phyloP scores from a whole-genome alignment of 192 early-diverging fungal genomes.

The Thamnidium elegans region DNA sequence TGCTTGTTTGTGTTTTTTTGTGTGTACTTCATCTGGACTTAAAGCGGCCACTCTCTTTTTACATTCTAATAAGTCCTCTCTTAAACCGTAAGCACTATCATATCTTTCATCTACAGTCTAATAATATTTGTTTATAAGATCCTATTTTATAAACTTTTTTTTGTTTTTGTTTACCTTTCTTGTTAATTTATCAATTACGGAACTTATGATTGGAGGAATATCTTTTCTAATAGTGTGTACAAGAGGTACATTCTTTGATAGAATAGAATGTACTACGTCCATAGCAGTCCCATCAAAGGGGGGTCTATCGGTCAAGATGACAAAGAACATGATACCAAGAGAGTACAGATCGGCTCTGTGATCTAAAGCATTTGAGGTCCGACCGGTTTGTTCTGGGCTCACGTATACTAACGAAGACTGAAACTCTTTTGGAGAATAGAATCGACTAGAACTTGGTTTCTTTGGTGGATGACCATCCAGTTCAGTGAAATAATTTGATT shows the following conservation, averaged over 20 bases:
- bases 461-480: not conserved
- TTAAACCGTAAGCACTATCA: conserved; percentile 23
- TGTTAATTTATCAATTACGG: conserved; percentile 27
- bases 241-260: conserved; percentile 20
- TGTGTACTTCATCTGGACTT: not conserved
- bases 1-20: not conserved
- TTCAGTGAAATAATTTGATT: no score
- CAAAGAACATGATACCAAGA: conserved; percentile 28
- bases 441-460: not conserved
- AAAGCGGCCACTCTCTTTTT: conserved; percentile 8
- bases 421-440: conserved; percentile 6
- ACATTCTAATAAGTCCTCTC: conserved; percentile 25
- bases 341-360: conserved; percentile 30
- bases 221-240: conserved; percentile 18
- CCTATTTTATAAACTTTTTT: not conserved
- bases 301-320: conserved; percentile 7
- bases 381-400: conserved; percentile 31
- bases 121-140: not conserved
- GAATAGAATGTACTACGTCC: conserved; percentile 16
- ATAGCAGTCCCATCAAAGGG: conserved; percentile 24
- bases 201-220: conserved; percentile 22
- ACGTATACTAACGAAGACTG: conserved; percentile 13
- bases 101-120: conserved; percentile 32
- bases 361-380: conserved; percentile 25
- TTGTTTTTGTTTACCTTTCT: conserved; percentile 15